phyloP scores from a whole-genome alignment of 371 early-diverging fungal genomes.

The Mucor circinelloides region DNA sequence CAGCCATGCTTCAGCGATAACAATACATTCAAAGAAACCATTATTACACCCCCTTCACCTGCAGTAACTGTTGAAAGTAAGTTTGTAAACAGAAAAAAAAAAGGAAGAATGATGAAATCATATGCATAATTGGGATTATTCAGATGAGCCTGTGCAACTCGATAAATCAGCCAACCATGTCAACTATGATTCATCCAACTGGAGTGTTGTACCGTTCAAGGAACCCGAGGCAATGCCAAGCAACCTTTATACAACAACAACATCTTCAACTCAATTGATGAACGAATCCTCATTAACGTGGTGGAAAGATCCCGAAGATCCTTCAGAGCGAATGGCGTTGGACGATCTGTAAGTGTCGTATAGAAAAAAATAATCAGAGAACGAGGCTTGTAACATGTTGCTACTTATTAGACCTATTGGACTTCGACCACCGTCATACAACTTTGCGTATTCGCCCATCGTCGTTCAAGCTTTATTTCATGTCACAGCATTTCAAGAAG shows the following conservation, averaged over 20 bases:
- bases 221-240: neutral
- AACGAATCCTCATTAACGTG: conserved; percentile 32
- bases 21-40: neutral
- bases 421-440: conserved; percentile 43
- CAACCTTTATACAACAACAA: neutral
- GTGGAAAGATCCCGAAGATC: conserved; percentile 51
- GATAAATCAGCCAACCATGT: neutral
- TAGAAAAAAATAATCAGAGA: neutral
- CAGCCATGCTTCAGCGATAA: neutral
- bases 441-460: conserved; percentile 38
- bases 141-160: neutral
- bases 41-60: neutral
- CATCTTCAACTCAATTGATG: neutral
- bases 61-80: neutral
- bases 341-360: conserved; percentile 27
- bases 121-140: neutral
- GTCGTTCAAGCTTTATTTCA: conserved; percentile 46
- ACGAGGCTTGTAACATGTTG: neutral
- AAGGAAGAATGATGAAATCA: neutral
- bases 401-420: conserved; percentile 36
- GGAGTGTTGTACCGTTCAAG: conserved; percentile 40
- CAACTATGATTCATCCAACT: conserved; percentile 20
- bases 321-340: conserved; percentile 26
- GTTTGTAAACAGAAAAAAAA: neutral
- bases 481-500: conserved; percentile 34